A percentile compares a stretch with the other conserved stretches of the same genome.
phyloP scores from a whole-genome alignment of 495 filamentous ascomycete species.

The Hamigera avellanea region DNA sequence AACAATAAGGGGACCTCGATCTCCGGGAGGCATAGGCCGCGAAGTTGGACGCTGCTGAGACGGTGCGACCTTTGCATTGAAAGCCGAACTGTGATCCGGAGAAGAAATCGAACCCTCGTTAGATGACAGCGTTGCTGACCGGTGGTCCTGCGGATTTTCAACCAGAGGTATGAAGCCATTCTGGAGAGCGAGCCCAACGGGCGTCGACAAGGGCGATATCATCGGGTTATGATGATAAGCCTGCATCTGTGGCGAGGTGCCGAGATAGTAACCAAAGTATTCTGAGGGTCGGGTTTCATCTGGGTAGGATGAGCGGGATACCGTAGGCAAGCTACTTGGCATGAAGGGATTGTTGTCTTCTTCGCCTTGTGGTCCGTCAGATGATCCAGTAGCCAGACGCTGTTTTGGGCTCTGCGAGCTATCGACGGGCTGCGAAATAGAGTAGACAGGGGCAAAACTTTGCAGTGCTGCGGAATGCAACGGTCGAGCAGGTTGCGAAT shows the following conservation, averaged over 20 bases:
- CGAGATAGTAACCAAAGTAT: slow-evolving; percentile 56
- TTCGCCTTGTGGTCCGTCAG: slow-evolving; percentile 23
- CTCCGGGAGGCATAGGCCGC: slow-evolving; percentile 14
- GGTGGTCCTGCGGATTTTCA: slow-evolving; percentile 26
- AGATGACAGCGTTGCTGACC: slow-evolving; percentile 22
- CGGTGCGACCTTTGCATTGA: slow-evolving; percentile 7
- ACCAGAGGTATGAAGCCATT: slow-evolving; percentile 35
- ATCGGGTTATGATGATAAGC: slow-evolving; percentile 33
- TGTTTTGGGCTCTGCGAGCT: slow-evolving; percentile 25
- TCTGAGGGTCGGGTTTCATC: slow-evolving; percentile 43
- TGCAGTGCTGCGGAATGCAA: slow-evolving; percentile 32
- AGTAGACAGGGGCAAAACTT: slow-evolving; percentile 26
- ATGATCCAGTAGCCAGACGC: slow-evolving; percentile 20
- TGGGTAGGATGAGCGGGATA: slow-evolving; percentile 25
- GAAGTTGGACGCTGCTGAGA: slow-evolving; percentile 12
- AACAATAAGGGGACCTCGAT: slow-evolving; percentile 33
- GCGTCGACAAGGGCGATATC: slow-evolving; percentile 32
- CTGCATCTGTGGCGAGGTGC: slow-evolving; percentile 42
- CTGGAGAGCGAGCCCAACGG: slow-evolving; percentile 35
- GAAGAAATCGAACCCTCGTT: slow-evolving; percentile 13
- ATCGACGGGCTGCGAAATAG: slow-evolving; percentile 21
- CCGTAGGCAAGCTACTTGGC: slow-evolving; percentile 28
- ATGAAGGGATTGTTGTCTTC: slow-evolving; percentile 31
- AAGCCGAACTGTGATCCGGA: slow-evolving; percentile 11
- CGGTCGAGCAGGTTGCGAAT: slow-evolving; percentile 53